A percentile compares a stretch with the other conserved stretches of the same genome.
These are phyloP conservation scores for Colletotrichum sansevieriae DNA, from an alignment of 2,329 filamentous ascomycete genomes.

Conservation along the genomic window DNA sequence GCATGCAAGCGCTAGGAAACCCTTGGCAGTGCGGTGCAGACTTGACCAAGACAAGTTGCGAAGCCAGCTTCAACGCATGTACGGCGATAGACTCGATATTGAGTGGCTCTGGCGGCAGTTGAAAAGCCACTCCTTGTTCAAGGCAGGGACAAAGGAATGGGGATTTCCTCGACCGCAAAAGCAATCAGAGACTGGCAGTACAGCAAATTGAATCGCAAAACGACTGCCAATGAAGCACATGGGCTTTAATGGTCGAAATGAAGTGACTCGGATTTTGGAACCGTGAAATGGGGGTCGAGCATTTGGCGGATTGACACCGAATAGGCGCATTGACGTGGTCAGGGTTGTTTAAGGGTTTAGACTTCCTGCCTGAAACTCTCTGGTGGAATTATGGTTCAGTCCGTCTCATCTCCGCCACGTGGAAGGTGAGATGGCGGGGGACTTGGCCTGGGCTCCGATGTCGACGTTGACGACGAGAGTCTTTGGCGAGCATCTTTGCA, in stretches of 20 bases:
- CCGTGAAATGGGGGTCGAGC: constrained; percentile 13
- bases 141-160: background rate
- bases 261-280: constrained; percentile 11
- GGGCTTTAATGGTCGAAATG: constrained; percentile 27
- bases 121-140: background rate
- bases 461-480: constrained; percentile 2
- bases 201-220: constrained; percentile 1
- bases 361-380: constrained; percentile 37
- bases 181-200: background rate
- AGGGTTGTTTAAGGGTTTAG: constrained; percentile 28
- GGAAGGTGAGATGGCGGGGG: constrained; percentile 36
- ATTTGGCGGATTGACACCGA: constrained; percentile 17
- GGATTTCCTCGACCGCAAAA: background rate
- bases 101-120: background rate
- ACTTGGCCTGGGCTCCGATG: constrained; percentile 3
- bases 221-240: background rate
- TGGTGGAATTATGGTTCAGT: constrained; percentile 20
- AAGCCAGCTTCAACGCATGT: background rate
- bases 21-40: constrained; percentile 9
- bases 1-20: constrained; percentile 15
- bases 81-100: background rate
- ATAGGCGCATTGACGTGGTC: constrained; percentile 32
- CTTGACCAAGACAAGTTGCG: background rate
- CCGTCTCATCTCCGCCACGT: constrained; percentile 39
- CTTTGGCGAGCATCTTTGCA: background rate